Evolutionary conservation across 169 alveolate genomes (phyloP).

Genomic region (Plasmodium inui): DNA sequence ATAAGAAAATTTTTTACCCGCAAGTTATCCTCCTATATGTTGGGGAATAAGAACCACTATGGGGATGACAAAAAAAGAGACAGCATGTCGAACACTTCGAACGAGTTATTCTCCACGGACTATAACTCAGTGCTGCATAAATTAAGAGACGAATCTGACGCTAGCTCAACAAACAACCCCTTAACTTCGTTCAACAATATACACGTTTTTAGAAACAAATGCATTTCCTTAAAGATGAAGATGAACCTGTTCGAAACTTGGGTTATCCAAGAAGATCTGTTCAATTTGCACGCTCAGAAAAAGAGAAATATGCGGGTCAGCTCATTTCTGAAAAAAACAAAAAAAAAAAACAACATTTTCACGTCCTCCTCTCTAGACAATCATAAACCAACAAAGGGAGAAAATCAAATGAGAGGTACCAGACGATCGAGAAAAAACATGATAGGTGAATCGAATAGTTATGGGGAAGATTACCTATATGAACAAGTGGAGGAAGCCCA

Average conservation of each 20-base stretch:
- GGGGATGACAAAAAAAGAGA: not conserved
- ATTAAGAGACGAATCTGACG: not conserved
- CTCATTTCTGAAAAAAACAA: slow-evolving; percentile 18
- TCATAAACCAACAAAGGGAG: not conserved
- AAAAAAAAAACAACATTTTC: not conserved
- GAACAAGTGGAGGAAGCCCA: slow-evolving; percentile 4
- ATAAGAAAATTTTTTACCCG: slow-evolving; percentile 50
- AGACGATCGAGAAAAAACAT: not conserved
- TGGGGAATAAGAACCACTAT: slow-evolving; percentile 4
- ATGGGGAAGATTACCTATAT: not conserved
- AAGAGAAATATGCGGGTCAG: slow-evolving; percentile 5
- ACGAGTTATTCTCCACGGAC: not conserved
- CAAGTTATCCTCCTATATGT: slow-evolving; percentile 10
- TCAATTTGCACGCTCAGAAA: not conserved
- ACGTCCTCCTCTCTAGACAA: not conserved
- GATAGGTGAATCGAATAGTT: not conserved
- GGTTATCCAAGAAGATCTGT: slow-evolving; percentile 63
- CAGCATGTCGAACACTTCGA: not conserved
- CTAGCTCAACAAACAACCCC: not conserved
- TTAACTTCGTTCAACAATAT: not conserved
- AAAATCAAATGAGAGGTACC: not conserved
- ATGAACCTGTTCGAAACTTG: slow-evolving; percentile 26
- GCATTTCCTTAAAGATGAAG: slow-evolving; percentile 13
- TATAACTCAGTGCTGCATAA: not conserved
- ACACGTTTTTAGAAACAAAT: not conserved